These are phyloP conservation scores for Harringtonia lauricola DNA, from an alignment of 2,329 filamentous ascomycete genomes.

Conservation along the genomic window DNA sequence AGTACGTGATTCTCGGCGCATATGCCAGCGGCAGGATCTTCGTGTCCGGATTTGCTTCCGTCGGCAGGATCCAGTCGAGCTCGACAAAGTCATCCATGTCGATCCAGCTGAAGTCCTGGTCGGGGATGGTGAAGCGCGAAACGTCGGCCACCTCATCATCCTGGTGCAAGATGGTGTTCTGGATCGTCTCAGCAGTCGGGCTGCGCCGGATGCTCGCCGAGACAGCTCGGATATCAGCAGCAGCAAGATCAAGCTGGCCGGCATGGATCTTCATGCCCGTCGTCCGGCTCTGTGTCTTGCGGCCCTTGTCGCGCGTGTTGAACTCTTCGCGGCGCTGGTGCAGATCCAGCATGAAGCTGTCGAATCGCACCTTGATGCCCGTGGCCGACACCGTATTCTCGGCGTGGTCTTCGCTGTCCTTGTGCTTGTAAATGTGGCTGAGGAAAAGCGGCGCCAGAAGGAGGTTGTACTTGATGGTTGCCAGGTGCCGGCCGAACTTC, in stretches of 20 bases:
- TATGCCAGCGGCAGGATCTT: conserved; percentile 89
- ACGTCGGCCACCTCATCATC: conserved; percentile 55
- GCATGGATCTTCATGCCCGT: conserved; percentile 94
- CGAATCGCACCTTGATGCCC: conserved; percentile 88
- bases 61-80: conserved; percentile 88
- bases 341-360: conserved; percentile 94
- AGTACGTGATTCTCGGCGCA: conserved; percentile 93
- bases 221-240: conserved; percentile 84
- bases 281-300: conserved; percentile 66
- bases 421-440: conserved; percentile 97
- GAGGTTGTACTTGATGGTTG: conserved; percentile 97
- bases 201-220: conserved; percentile 81
- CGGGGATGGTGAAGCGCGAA: conserved; percentile 87
- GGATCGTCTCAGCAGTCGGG: conserved; percentile 65
- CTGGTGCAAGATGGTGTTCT: conserved; percentile 39
- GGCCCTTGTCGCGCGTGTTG: conserved; percentile 66
- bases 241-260: conserved; percentile 82
- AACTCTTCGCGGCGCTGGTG: conserved; percentile 92
- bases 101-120: conserved; percentile 92
- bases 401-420: conserved; percentile 78
- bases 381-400: conserved; percentile 76
- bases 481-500: conserved; percentile 92
- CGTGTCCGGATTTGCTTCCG: conserved; percentile 81
- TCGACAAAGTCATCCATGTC: conserved; percentile 99
- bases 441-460: conserved; percentile 87